Evolutionary conservation across 306 rosid species (phyloP).

Genomic region (Casuarina equisetifolia): DNA sequence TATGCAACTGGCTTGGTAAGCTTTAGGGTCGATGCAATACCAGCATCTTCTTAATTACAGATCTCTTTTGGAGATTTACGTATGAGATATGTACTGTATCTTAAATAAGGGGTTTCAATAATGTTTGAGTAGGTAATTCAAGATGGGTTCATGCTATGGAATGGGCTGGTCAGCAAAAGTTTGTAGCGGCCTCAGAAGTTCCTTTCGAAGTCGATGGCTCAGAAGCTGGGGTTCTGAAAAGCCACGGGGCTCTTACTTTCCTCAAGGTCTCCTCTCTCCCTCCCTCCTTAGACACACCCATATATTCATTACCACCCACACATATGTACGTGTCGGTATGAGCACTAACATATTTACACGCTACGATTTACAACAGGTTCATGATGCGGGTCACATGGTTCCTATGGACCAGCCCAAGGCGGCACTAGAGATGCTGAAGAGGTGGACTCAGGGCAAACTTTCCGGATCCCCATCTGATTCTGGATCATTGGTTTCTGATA

Average conservation of each 20-base stretch:
- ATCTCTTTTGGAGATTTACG: neutral
- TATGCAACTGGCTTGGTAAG: constrained; percentile 99
- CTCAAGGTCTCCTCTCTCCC: constrained; percentile 62
- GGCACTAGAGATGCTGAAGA: constrained; percentile 81
- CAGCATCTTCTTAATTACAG: constrained; percentile 4
- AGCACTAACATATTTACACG: constrained; percentile 19
- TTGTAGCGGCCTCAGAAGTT: constrained; percentile 61
- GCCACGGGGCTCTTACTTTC: constrained; percentile 79
- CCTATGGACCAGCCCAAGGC: constrained; percentile 99
- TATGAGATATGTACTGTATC: neutral
- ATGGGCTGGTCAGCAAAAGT: constrained; percentile 93
- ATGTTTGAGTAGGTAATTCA: constrained; percentile 71
- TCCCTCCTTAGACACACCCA: neutral
- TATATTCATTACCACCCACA: neutral
- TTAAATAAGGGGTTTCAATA: constrained; percentile 25
- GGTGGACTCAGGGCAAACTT: constrained; percentile 81
- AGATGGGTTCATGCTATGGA: constrained; percentile 97
- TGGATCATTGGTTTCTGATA: constrained; percentile 52
- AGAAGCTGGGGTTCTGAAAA: constrained; percentile 84
- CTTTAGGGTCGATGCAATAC: neutral
- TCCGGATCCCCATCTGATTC: constrained; percentile 35
- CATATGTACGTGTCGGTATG: neutral
- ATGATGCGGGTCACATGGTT: constrained; percentile 97
- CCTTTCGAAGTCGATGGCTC: constrained; percentile 70
- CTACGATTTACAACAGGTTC: constrained; percentile 59